A percentile compares a stretch with the other conserved stretches of the same genome.
Evolutionary conservation across 495 filamentous ascomycete genomes (phyloP).

Genomic region (Neurospora sp.): DNA sequence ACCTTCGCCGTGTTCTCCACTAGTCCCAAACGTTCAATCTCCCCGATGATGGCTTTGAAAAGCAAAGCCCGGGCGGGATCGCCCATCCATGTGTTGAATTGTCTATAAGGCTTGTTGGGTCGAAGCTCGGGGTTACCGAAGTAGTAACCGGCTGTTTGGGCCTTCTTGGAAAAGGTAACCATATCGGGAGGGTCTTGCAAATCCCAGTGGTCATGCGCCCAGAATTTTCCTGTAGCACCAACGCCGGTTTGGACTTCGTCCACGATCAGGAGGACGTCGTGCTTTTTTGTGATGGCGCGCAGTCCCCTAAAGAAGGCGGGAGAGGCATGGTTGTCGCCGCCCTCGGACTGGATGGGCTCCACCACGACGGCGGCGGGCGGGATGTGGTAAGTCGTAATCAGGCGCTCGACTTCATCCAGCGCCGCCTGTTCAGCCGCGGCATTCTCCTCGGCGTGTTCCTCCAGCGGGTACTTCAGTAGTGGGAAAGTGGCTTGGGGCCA

Average conservation of each 20-base stretch:
- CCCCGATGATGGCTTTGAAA: constrained; percentile 85
- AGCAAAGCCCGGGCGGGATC: constrained; percentile 84
- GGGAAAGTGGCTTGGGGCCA: constrained; percentile 98
- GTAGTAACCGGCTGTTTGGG: constrained; percentile 96
- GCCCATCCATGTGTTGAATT: constrained; percentile 99
- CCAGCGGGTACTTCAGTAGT: constrained; percentile 79
- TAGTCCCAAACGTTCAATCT: constrained; percentile 72
- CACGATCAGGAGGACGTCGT: constrained; percentile 86
- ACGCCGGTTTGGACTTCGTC: constrained; percentile 98
- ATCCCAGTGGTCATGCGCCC: constrained; percentile 98
- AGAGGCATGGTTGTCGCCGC: constrained; percentile 96
- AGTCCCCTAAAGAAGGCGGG: constrained; percentile 86
- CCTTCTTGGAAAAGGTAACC: constrained; percentile 98
- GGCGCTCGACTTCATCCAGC: constrained; percentile 77
- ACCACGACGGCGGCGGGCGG: constrained; percentile 86
- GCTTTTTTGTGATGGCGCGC: constrained; percentile 74
- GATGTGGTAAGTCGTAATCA: constrained; percentile 73
- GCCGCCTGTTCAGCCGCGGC: constrained; percentile 72
- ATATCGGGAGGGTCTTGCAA: constrained; percentile 82
- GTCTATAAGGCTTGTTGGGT: constrained; percentile 98
- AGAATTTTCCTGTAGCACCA: constrained; percentile 92
- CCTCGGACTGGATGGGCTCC: constrained; percentile 97
- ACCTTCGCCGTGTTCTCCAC: constrained; percentile 72
- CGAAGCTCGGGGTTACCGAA: constrained; percentile 77
- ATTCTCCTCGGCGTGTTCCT: constrained; percentile 75